Base-by-base conservation (phyloP, 1,284 basidiomycete genomes). In the Leccinum solheimii region DNA sequence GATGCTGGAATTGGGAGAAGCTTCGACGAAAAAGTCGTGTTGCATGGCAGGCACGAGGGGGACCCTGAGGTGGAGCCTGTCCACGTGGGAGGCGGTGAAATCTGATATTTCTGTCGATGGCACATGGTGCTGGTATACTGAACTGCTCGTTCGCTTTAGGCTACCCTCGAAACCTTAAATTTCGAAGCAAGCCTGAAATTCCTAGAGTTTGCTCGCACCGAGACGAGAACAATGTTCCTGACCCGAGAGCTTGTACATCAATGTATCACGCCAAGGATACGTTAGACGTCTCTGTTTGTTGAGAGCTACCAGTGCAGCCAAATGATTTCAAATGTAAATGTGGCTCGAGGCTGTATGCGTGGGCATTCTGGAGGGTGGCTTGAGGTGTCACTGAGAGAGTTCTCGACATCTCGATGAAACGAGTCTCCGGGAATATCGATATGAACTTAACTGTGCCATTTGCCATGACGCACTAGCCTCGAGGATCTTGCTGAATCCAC, bases 21-120 rank as follows among this genome's bases (percentile, higher is more conserved):
- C 36, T 68, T 75, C 49, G 66, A 75, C 49, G 73, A 74, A 57
- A 76, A 77, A 50, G 60, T 62, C n/a, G 64, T 64, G 27, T 36
- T 72, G 52, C 64, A 64, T 36, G 61, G 60, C 36, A 61, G 60
- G 14, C 51, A 51, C 10, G 67, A 58, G 43, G 56, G 52, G 30
- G 55, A 56, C 0, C 43, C 58, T 5, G 60, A 61, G 26, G 69
- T 67, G 56, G 59, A 64, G 58, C 49, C 64, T 14, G 64, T 73
- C 9, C 63, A 57, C 48, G 64, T 66, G 38, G 58, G 51, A 11
- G 52, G 56, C 13, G 55, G 26, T 56, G 60, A 57, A 30, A 38
- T 38, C n/a, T 69, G 52, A 63, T 16, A 4, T 56, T 19, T 34
- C 40, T 16, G 26, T 50, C 11, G 49, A 26, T 52, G 14, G 23